Evolutionary conservation across 257 asterid genomes (phyloP).

Genomic region (Pogostemon cablin): DNA sequence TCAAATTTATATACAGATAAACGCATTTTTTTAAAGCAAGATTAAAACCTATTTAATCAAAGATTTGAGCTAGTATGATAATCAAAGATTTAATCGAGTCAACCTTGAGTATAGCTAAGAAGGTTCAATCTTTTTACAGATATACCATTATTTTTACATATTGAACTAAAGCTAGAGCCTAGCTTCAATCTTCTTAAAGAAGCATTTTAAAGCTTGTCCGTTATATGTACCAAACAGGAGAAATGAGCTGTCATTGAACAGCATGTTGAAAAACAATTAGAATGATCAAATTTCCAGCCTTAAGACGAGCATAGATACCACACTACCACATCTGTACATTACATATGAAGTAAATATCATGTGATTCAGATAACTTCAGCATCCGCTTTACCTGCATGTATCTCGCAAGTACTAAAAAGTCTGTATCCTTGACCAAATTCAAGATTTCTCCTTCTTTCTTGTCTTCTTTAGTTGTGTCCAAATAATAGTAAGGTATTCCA

Average conservation of each 20-base stretch:
- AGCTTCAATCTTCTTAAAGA: not conserved
- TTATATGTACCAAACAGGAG: not conserved
- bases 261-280: not conserved
- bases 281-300: not conserved
- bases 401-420: constrained; percentile 92
- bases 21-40: not conserved
- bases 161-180: not conserved
- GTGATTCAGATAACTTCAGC: not conserved
- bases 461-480: constrained; percentile 46
- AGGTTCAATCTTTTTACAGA: not conserved
- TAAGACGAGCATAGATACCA: not conserved
- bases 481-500: constrained; percentile 78
- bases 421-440: constrained; percentile 77
- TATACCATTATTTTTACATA: not conserved
- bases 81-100: not conserved
- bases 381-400: constrained; percentile 83
- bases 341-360: constrained; percentile 4
- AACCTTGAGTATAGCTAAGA: not conserved
- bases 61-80: not conserved
- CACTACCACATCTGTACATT: not conserved
- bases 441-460: constrained; percentile 70
- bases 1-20: not conserved
- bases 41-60: not conserved
- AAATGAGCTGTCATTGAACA: not conserved
- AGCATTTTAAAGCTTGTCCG: not conserved